Evolutionary conservation across 2,329 filamentous ascomycete genomes (phyloP).

Genomic region (Aspergillus glaucus): DNA sequence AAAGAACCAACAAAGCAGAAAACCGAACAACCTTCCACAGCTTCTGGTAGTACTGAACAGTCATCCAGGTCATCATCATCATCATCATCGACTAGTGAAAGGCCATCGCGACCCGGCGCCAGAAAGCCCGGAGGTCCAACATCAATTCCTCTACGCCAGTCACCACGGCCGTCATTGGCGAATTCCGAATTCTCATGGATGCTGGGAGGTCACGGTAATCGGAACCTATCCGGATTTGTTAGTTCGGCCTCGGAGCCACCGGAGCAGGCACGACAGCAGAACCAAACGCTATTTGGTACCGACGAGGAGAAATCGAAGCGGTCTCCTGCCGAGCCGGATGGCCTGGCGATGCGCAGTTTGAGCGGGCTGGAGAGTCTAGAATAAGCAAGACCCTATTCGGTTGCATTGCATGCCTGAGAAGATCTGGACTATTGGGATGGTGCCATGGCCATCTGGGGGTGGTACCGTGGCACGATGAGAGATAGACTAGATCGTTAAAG

Average conservation of each 20-base stretch:
- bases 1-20: not conserved
- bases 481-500: no score
- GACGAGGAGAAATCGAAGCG: slow-evolving; percentile 11
- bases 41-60: slow-evolving; percentile 4
- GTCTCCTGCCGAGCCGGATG: slow-evolving; percentile 25
- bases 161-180: slow-evolving; percentile 36
- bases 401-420: no score
- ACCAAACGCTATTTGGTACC: slow-evolving; percentile 8
- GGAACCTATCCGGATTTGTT: slow-evolving; percentile 41
- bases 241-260: slow-evolving; percentile 39
- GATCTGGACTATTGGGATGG: no score
- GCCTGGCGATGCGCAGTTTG: slow-evolving; percentile 36
- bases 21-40: slow-evolving; percentile 1
- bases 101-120: slow-evolving; percentile 1
- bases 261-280: slow-evolving; percentile 35
- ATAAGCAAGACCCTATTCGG: not conserved
- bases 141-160: slow-evolving; percentile 9
- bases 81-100: not conserved
- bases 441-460: no score
- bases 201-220: slow-evolving; percentile 35
- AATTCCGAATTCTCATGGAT: slow-evolving; percentile 47
- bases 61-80: slow-evolving; percentile 4
- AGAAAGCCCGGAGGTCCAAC: slow-evolving; percentile 3
- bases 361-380: slow-evolving; percentile 11
- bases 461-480: no score